A percentile compares a stretch with the other conserved stretches of the same genome.
Evolutionary conservation across 352 stramenopile species (phyloP).

Genomic region (Phytophthora sp.): DNA sequence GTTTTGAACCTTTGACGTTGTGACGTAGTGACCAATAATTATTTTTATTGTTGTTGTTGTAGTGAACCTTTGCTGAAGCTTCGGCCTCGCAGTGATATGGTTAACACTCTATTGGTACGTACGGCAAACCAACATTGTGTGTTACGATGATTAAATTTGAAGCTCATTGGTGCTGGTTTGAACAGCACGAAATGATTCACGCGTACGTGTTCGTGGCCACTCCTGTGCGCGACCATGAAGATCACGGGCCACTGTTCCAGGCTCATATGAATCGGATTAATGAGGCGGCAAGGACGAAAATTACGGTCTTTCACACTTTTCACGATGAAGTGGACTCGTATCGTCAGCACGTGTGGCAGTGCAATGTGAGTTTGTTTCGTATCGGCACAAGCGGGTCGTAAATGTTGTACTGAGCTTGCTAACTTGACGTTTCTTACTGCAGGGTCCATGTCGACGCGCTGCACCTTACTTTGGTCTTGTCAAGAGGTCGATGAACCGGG

Average conservation of each 20-base stretch:
- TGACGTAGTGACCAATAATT: too few relatives aligned
- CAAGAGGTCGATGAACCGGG: constrained; percentile 88
- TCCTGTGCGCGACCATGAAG: constrained; percentile 79
- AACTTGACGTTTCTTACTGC: neutral
- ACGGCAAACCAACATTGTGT: neutral
- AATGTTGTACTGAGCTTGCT: neutral
- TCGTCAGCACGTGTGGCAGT: constrained; percentile 87
- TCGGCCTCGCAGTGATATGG: constrained; percentile 77
- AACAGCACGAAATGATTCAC: constrained; percentile 92
- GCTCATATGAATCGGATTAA: constrained; percentile 87
- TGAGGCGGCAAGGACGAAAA: constrained; percentile 58
- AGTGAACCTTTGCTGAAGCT: constrained; percentile 86
- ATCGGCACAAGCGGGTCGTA: neutral
- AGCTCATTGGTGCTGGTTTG: neutral
- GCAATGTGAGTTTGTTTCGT: constrained; percentile 52
- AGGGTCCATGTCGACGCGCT: constrained; percentile 68
- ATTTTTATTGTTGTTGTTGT: neutral
- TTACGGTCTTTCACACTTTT: constrained; percentile 91
- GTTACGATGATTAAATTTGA: neutral
- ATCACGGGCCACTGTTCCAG: constrained; percentile 87
- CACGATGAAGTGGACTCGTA: constrained; percentile 90
- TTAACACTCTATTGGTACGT: constrained; percentile 86
- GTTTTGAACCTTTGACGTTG: neutral
- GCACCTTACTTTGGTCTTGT: constrained; percentile 85
- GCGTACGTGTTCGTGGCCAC: constrained; percentile 88